phyloP scores from a whole-genome alignment of 192 early-diverging fungal species.

The Chytriomyces hyalinus region DNA sequence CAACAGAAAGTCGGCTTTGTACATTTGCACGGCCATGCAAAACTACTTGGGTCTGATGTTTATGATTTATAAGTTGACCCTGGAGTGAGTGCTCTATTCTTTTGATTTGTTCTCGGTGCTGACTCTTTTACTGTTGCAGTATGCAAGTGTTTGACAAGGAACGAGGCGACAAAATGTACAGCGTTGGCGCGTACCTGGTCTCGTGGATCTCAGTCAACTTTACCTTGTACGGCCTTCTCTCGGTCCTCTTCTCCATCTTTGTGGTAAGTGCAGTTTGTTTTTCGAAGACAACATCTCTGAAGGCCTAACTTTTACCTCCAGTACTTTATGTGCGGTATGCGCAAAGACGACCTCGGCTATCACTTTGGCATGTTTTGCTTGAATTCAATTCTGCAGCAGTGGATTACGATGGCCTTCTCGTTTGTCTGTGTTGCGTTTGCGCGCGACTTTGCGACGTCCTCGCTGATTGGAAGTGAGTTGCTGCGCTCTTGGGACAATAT shows the following conservation, averaged over 20 bases:
- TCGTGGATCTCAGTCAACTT: slow-evolving; percentile 48
- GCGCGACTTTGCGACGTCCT: slow-evolving; percentile 53
- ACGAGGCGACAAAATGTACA: slow-evolving; percentile 56
- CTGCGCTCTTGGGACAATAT: not conserved
- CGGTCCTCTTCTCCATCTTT: slow-evolving; percentile 42
- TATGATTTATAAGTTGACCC: slow-evolving; percentile 47
- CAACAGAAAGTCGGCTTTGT: slow-evolving; percentile 39
- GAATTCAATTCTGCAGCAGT: slow-evolving; percentile 28
- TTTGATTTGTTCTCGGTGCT: not conserved
- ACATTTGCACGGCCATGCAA: slow-evolving; percentile 42
- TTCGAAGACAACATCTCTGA: not conserved
- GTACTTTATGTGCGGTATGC: slow-evolving; percentile 52
- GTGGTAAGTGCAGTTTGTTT: too few relatives aligned
- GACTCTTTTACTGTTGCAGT: slow-evolving; percentile 13
- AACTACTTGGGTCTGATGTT: slow-evolving; percentile 54
- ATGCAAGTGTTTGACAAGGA: slow-evolving; percentile 58
- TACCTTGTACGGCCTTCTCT: slow-evolving; percentile 34
- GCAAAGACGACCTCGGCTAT: slow-evolving; percentile 42
- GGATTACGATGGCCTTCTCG: slow-evolving; percentile 33
- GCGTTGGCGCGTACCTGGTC: slow-evolving; percentile 49
- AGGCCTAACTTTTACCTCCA: not conserved
- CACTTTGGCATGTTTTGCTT: slow-evolving; percentile 44
- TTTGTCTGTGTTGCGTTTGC: slow-evolving; percentile 48
- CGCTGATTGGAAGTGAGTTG: slow-evolving; percentile 33
- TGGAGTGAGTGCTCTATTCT: slow-evolving; percentile 39